Evolutionary conservation across 306 rosid genomes (phyloP).

Genomic region (Begonia loranthoides): DNA sequence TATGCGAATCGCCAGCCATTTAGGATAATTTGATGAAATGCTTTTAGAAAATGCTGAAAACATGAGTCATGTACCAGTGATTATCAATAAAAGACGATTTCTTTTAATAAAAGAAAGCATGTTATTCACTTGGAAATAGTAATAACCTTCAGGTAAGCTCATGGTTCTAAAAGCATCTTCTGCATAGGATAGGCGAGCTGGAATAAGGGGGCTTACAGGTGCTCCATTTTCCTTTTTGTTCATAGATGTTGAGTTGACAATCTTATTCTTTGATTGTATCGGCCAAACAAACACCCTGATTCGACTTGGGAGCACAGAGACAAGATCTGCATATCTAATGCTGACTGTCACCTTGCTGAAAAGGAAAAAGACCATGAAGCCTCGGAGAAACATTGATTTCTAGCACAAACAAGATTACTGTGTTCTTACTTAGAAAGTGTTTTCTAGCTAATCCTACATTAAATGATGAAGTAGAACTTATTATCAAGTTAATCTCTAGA

Average conservation of each 20-base stretch:
- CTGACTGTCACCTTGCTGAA: slow-evolving; percentile 81
- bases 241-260: slow-evolving; percentile 16
- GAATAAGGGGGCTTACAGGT: slow-evolving; percentile 29
- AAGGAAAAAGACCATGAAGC: slow-evolving; percentile 17
- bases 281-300: slow-evolving; percentile 78
- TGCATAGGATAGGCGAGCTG: slow-evolving; percentile 63
- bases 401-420: too few relatives aligned
- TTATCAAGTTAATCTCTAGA: too few relatives aligned
- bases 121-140: slow-evolving; percentile 4
- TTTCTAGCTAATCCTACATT: too few relatives aligned
- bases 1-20: too few relatives aligned
- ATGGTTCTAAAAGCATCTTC: slow-evolving; percentile 76
- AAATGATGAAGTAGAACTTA: too few relatives aligned
- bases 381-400: not conserved
- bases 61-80: not conserved
- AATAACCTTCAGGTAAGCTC: slow-evolving; percentile 83
- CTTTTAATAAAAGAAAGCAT: not conserved
- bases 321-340: slow-evolving; percentile 71
- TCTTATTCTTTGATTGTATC: slow-evolving; percentile 30
- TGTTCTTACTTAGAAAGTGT: too few relatives aligned
- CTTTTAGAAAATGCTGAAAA: not conserved
- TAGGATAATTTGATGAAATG: slow-evolving; percentile 3
- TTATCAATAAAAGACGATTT: not conserved
- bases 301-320: slow-evolving; percentile 57
- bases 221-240: slow-evolving; percentile 50